Evolutionary conservation across 2,329 filamentous ascomycete species (phyloP).

Genomic region (Aureobasidium melanogenum): DNA sequence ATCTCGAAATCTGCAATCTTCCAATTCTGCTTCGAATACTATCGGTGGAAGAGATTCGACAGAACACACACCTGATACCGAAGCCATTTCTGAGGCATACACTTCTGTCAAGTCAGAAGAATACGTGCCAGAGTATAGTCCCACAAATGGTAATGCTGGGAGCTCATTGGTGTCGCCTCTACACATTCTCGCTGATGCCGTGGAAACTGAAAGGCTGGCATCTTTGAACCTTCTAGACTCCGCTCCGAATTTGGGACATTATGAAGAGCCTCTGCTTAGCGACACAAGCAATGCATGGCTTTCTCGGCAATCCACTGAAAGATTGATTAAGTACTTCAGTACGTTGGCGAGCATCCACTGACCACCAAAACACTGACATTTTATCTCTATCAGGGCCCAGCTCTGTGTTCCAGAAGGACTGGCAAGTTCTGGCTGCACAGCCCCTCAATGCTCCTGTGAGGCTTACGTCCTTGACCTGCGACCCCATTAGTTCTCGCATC

Average conservation of each 20-base stretch:
- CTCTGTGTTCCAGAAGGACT: not conserved
- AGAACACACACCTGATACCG: not conserved
- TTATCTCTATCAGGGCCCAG: not conserved
- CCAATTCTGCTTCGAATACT: not conserved
- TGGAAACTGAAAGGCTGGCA: conserved; percentile 2
- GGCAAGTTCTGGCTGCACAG: not conserved
- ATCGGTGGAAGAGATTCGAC: not conserved
- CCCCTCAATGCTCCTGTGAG: not conserved
- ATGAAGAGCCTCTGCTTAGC: not conserved
- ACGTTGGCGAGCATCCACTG: not conserved
- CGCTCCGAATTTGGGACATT: not conserved
- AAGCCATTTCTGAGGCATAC: not conserved
- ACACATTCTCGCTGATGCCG: not conserved
- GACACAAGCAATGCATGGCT: not conserved
- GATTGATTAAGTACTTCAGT: conserved; percentile 1
- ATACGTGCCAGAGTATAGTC: not conserved
- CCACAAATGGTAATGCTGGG: not conserved
- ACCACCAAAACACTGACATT: not conserved
- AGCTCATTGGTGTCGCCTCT: not conserved
- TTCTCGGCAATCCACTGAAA: not conserved
- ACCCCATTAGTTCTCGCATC: not conserved
- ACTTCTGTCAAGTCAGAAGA: not conserved
- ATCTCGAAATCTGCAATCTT: not conserved
- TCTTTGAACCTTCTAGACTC: not conserved
- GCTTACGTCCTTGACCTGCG: not conserved